A percentile compares a stretch with the other conserved stretches of the same genome.
phyloP scores from a whole-genome alignment of 345 rosid species.

The Hirschfeldia incana region DNA sequence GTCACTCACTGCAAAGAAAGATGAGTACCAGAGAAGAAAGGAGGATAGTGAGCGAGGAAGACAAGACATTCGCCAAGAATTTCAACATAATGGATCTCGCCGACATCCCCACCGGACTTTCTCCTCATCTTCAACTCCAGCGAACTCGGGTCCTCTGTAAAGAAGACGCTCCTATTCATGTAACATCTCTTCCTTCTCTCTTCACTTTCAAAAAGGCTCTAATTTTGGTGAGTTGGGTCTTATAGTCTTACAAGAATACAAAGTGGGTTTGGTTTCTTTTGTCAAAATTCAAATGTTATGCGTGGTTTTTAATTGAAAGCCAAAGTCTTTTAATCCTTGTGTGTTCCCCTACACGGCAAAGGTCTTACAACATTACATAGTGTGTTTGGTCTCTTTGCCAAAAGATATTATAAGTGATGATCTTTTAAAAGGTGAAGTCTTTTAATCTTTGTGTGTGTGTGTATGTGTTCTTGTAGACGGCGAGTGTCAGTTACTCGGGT shows the following conservation, averaged over 20 bases:
- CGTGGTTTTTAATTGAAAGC: background rate
- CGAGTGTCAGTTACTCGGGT: constrained; percentile 62
- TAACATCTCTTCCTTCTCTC: constrained; percentile 24
- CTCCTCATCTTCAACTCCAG: constrained; percentile 63
- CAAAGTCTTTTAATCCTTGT: constrained; percentile 17
- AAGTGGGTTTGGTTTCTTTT: background rate
- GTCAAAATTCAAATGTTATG: background rate
- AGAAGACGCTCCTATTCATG: constrained; percentile 69
- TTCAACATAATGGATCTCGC: constrained; percentile 56
- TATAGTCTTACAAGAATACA: background rate
- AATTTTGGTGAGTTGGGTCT: background rate
- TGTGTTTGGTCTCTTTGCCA: background rate
- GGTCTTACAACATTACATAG: background rate
- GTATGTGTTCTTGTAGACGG: constrained; percentile 55
- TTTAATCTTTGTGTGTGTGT: background rate
- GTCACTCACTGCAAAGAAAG: background rate
- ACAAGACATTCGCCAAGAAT: constrained; percentile 21
- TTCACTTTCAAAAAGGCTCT: background rate
- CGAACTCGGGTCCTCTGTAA: constrained; percentile 65
- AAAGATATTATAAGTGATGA: too few relatives aligned
- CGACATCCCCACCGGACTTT: constrained; percentile 71
- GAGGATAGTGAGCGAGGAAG: constrained; percentile 24
- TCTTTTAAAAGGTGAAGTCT: background rate
- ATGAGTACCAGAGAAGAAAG: background rate
- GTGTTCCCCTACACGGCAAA: constrained; percentile 1